Conservation (phyloP, 768 basidiomycete species). For the Leccinum pellstonianum region DNA sequence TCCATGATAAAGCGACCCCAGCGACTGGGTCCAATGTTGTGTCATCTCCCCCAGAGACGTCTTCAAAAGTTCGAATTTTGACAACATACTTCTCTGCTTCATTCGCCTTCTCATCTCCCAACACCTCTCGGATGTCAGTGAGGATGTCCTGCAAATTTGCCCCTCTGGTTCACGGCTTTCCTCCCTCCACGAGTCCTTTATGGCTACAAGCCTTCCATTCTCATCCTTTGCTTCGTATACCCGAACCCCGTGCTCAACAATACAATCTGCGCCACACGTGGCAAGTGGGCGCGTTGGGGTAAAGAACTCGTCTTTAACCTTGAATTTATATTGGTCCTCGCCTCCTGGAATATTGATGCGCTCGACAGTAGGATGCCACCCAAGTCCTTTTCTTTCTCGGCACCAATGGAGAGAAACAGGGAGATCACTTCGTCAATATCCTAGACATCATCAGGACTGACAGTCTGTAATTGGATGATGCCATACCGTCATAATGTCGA, state of each 20-base stretch:
- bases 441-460: too few species aligned
- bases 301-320: not conserved
- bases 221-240: conserved; percentile 5
- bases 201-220: not conserved
- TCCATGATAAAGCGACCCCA: too few species aligned
- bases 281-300: conserved; percentile 1
- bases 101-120: not conserved
- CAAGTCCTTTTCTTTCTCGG: not conserved
- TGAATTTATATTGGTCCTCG: not conserved
- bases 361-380: conserved; percentile 10
- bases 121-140: not conserved
- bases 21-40: too few species aligned
- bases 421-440: too few species aligned
- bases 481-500: not conserved
- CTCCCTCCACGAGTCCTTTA: conserved; percentile 12
- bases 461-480: too few species aligned
- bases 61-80: not conserved
- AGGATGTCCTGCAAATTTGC: not conserved
- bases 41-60: not conserved
- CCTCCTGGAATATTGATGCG: not conserved
- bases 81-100: not conserved
- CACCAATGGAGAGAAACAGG: too few species aligned
- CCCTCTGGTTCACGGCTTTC: not conserved
- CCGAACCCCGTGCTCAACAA: not conserved
- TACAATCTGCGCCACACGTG: not conserved